Evolutionary conservation across 306 rosid genomes (phyloP).

Genomic region (Lathyrus aphaca): DNA sequence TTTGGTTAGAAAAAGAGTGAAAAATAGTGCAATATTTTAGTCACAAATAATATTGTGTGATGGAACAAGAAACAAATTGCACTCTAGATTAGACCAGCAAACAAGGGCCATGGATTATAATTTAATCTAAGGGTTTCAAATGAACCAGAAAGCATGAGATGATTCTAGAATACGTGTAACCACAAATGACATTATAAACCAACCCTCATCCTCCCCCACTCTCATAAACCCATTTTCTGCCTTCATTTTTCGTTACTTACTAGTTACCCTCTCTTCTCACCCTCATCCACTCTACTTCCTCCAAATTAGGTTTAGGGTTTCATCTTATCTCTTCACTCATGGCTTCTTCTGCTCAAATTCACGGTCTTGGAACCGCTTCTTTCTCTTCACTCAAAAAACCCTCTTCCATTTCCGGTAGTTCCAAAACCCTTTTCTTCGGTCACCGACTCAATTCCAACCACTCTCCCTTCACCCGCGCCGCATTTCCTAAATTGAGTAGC

Average conservation of each 20-base stretch:
- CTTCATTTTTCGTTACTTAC: neutral
- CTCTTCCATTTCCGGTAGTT: conserved; percentile 34
- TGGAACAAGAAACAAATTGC: conserved; percentile 2
- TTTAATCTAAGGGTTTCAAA: conserved; percentile 10
- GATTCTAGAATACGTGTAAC: conserved; percentile 42
- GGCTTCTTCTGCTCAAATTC: conserved; percentile 80
- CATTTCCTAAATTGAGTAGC: conserved; percentile 49
- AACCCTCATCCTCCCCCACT: conserved; percentile 22
- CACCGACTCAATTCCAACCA: conserved; percentile 38
- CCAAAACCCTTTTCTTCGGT: conserved; percentile 61
- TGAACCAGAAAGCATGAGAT: conserved; percentile 35
- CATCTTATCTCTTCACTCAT: conserved; percentile 4
- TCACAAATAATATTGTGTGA: neutral
- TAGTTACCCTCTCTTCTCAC: neutral
- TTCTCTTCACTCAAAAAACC: conserved; percentile 48
- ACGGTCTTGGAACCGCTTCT: conserved; percentile 61
- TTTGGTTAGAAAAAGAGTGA: no score
- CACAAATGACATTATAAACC: neutral
- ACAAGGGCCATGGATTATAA: neutral
- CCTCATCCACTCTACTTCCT: neutral
- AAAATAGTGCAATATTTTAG: neutral
- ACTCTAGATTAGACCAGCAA: neutral
- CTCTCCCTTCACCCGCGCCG: conserved; percentile 34
- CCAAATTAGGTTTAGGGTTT: conserved; percentile 26
- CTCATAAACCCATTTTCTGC: neutral